These are phyloP conservation scores for Ganoderma sinense DNA, from an alignment of 1,284 basidiomycete species.

Conservation along the genomic window DNA sequence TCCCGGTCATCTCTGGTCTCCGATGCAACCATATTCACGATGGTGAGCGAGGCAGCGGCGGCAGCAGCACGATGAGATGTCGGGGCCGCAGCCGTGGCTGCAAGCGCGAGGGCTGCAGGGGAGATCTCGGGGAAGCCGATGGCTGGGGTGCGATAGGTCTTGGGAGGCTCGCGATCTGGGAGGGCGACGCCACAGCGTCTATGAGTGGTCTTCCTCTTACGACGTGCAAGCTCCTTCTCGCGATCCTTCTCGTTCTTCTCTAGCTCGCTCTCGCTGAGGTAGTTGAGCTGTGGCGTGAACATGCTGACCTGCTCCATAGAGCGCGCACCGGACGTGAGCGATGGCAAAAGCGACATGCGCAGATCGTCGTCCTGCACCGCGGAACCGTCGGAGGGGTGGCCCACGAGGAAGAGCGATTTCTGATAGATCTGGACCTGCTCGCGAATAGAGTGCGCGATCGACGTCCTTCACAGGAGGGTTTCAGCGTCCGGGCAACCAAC, in stretches of 20 bases:
- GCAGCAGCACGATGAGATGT: slow-evolving; percentile 84
- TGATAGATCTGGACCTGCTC: slow-evolving; percentile 95
- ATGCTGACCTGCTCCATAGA: slow-evolving; percentile 77
- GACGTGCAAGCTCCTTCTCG: slow-evolving; percentile 88
- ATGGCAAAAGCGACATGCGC: slow-evolving; percentile 87
- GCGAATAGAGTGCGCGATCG: slow-evolving; percentile 94
- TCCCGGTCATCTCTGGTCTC: slow-evolving; percentile 57
- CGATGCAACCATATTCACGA: slow-evolving; percentile 85
- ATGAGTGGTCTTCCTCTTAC: slow-evolving; percentile 88
- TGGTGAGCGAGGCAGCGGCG: slow-evolving; percentile 80
- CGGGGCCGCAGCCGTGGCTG: slow-evolving; percentile 69
- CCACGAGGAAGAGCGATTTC: slow-evolving; percentile 92
- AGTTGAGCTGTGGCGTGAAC: slow-evolving; percentile 90
- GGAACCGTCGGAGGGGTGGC: slow-evolving; percentile 85
- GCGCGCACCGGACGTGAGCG: slow-evolving; percentile 74
- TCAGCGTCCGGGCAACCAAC: not conserved
- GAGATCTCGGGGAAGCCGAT: slow-evolving; percentile 86
- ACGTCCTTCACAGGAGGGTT: slow-evolving; percentile 66
- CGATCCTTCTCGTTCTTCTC: slow-evolving; percentile 91
- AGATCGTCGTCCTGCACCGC: slow-evolving; percentile 92
- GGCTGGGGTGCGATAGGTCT: slow-evolving; percentile 90
- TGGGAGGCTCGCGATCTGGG: slow-evolving; percentile 92
- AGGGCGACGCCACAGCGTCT: slow-evolving; percentile 89
- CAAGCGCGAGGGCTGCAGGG: slow-evolving; percentile 68
- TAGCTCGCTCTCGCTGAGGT: slow-evolving; percentile 89